Evolutionary conservation across 768 basidiomycete species (phyloP).

Genomic region (Suillus ampliporus): DNA sequence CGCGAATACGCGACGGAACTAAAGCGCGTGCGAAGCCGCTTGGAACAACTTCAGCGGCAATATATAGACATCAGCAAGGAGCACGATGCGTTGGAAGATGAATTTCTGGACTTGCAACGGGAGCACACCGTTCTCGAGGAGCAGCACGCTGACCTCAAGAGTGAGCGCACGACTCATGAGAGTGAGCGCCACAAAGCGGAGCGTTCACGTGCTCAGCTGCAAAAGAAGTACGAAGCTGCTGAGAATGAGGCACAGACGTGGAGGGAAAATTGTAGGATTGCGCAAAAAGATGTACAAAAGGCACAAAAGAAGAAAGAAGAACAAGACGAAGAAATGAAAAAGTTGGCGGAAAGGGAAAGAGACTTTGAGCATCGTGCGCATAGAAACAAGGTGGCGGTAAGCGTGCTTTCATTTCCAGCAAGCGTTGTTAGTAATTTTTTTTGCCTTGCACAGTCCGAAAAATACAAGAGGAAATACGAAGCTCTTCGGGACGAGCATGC

Average conservation of each 20-base stretch:
- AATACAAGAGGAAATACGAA: constrained; percentile 34
- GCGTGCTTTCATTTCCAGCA: neutral
- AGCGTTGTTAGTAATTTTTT: constrained; percentile 1
- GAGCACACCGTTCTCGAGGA: constrained; percentile 20
- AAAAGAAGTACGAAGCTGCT: neutral
- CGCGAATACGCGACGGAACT: constrained; percentile 9
- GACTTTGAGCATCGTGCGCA: constrained; percentile 28
- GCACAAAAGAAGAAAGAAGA: neutral
- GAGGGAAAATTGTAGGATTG: neutral
- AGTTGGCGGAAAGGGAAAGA: constrained; percentile 24
- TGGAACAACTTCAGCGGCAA: neutral
- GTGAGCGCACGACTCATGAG: neutral
- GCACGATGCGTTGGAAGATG: neutral
- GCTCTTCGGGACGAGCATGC: constrained; percentile 22
- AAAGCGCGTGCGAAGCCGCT: constrained; percentile 1
- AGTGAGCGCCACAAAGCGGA: neutral
- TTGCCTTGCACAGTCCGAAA: constrained; percentile 21
- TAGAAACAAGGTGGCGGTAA: constrained; percentile 30
- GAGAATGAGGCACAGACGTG: neutral
- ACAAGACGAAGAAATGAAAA: neutral
- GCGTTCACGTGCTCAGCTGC: neutral
- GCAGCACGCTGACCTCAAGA: constrained; percentile 17
- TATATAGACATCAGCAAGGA: neutral
- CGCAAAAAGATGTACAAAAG: neutral
- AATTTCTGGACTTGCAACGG: constrained; percentile 15